These are phyloP conservation scores for Lasiodiplodia theobromae DNA, from an alignment of 2,329 filamentous ascomycete genomes.

Conservation along the genomic window DNA sequence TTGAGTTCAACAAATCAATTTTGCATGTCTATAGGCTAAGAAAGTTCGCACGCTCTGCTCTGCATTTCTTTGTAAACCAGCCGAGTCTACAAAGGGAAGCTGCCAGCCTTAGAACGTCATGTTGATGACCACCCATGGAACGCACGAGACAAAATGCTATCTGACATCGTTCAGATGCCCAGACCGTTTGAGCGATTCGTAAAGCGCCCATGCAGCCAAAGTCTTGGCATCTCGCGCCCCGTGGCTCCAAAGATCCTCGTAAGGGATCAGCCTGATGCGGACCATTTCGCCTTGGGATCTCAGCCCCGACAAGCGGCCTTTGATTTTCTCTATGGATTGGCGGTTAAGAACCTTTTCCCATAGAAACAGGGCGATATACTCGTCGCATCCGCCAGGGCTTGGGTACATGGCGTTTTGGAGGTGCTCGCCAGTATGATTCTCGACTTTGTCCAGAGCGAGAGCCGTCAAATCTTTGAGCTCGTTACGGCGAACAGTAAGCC, in stretches of 20 bases:
- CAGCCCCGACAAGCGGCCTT: not conserved
- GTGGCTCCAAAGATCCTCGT: not conserved
- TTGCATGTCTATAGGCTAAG: no score
- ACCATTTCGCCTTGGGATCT: not conserved
- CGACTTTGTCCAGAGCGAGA: accelerated
- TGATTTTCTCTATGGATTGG: not conserved
- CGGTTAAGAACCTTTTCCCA: not conserved
- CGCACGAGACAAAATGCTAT: no score
- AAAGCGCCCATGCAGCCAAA: not conserved
- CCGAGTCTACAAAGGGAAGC: no score
- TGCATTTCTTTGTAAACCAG: accelerated
- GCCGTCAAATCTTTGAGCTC: not conserved
- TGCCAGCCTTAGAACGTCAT: no score
- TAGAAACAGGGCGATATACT: not conserved
- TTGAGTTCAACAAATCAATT: no score
- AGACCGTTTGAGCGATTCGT: no score
- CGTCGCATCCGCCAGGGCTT: not conserved
- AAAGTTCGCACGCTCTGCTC: no score
- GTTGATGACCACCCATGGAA: accelerated
- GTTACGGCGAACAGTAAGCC: not conserved
- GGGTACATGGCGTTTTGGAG: not conserved
- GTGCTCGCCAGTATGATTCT: not conserved
- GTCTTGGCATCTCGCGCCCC: not conserved
- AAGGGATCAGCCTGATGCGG: not conserved
- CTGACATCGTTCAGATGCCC: no score